These are phyloP conservation scores for Coniochaeta sp. DNA, from an alignment of 2,329 filamentous ascomycete genomes.

Conservation along the genomic window DNA sequence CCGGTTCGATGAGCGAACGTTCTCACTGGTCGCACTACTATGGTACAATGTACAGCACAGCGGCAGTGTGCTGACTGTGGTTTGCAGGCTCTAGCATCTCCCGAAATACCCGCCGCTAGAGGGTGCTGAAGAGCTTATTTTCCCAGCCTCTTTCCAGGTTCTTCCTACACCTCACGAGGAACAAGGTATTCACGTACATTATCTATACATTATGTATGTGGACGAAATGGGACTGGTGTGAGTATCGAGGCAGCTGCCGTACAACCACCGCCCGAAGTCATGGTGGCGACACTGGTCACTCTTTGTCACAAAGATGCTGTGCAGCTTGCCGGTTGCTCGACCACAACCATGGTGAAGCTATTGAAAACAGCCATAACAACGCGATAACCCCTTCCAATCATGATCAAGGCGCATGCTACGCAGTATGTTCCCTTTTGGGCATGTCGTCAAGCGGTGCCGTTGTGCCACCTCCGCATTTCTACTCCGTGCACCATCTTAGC, in stretches of 20 bases:
- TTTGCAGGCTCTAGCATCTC: neutral
- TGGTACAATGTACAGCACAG: too few relatives aligned
- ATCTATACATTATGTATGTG: neutral
- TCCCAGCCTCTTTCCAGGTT: neutral
- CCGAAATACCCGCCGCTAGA: too few relatives aligned
- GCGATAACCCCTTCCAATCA: neutral
- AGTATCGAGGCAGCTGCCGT: neutral
- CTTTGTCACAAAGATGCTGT: neutral
- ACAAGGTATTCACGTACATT: neutral
- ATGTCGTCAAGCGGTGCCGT: conserved; percentile 18
- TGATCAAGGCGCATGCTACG: conserved; percentile 10
- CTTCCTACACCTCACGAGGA: neutral
- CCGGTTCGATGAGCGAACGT: too few relatives aligned
- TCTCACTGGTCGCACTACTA: neutral
- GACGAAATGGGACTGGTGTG: neutral
- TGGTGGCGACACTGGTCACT: neutral
- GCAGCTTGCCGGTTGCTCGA: neutral
- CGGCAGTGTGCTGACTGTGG: too few relatives aligned
- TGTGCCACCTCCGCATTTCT: conserved; percentile 15
- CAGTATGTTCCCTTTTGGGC: conserved; percentile 17
- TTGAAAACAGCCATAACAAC: neutral
- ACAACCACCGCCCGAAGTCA: neutral
- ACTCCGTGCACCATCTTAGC: neutral
- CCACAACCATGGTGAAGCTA: neutral
- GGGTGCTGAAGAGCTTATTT: neutral